Evolutionary conservation across 768 basidiomycete species (phyloP), one percentile per base, ranked within the genome.

Genomic region (Amanita phalloides): DNA sequence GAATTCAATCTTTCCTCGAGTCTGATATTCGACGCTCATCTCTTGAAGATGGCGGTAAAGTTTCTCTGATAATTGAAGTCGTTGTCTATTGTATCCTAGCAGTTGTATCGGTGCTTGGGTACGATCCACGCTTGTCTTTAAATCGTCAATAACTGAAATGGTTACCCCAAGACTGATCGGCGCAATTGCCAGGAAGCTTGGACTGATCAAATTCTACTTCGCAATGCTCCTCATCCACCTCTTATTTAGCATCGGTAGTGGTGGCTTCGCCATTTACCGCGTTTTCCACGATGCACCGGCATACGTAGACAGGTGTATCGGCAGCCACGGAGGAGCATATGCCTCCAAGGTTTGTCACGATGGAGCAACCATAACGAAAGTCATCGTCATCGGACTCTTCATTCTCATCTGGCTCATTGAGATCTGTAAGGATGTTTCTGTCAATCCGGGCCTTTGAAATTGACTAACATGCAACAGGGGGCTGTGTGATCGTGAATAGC

Each of bases 401-500:
- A 62, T 76, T 48, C 49, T 72, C 54, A 65, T 69, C 37, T 77
- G 72, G 73, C 57, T 76, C 54, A 64, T 78, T 55, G 72, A 75
- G 57, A 69, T 71, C 53, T 77, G 76, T 75, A 51, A 53, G 75
- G 68, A 6, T 23, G 38, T 41, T 11, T 46, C 13, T 39, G 46
- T 46, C 8, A 32, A 39, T 45, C 26, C 35, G 14, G n/a, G 6
- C 57, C 51, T 17, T 9, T 9, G 9, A 20, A 32, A 14, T 3
- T 17, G 38, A 45, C 51, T 47, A 38, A 30, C 44, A 41, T 37
- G 46, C 39, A 47, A 21, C 56, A 74, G 75, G 73, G 68, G 72
- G 69, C 54, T 73, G 71, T 58, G 63, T 73, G 54, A 74, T 78
- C 52, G 72, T 78, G 41, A 64, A 63, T 37, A 65, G 63, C 49